Base-by-base conservation (phyloP, 2,329 filamentous ascomycete genomes). In the Cladophialophora carrionii region DNA sequence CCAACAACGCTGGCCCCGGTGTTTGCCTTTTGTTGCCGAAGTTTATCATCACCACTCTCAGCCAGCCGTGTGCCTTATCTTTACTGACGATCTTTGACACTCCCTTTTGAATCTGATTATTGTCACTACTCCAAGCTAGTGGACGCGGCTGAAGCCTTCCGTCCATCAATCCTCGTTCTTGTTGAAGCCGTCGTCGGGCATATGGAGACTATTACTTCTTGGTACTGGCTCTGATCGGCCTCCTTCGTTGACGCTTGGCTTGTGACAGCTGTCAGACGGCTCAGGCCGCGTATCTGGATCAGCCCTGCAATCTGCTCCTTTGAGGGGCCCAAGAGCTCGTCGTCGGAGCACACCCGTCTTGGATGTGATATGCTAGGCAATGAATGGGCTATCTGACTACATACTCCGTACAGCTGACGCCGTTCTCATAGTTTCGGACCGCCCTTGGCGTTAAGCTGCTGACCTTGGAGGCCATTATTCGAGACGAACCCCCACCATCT, bases 401-500 rank as follows among this genome's bases (percentile, higher is more conserved):
- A 41, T 17, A 17, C 34, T 34, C 7, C 32, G 6, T 1, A 10
- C 34, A 5, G 37, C 7, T 26, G 48, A 9, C 48, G 26, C 48
- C 48, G 24, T 51, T 12, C 14, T 54, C 52, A 31, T 24, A 54
- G 14, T 34, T 54, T 34, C 3, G 52, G 31, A 7, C 26, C 52
- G 2, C 29, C 52, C 4, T 31, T 31, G 26, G 31, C 52, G 10
- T 9, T 8, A 9, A 9, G 17, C 29, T 54, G 52, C 34, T 34
- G 20, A 55, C 34, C 46, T 43, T 64, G 57, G 17, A 64, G 17
- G 14, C 65, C 65, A 52, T 68, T 70, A 54, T 70, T 51, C 10
- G 62, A 26, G n/a, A 70, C 48, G 9, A 66, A 48, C 20, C 63
- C 67, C 63, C 63, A 68, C 66, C 68, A 70, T 55, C 68, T 68